A percentile compares a stretch with the other conserved stretches of the same genome.
phyloP scores from a whole-genome alignment of 305 asterid species.

The Fraxinus platypoda region DNA sequence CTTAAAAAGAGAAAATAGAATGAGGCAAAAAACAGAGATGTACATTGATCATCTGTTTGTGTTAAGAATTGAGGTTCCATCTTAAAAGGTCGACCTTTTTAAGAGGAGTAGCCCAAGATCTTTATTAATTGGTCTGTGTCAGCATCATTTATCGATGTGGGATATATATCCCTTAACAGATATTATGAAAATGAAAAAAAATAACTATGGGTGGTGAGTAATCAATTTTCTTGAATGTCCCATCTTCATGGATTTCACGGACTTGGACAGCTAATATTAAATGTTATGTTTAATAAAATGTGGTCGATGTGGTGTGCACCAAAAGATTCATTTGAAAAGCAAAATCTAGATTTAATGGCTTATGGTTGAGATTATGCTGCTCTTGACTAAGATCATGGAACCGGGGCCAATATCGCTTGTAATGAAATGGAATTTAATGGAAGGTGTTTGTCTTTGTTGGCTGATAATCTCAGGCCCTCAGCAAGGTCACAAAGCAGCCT shows the following conservation, averaged over 20 bases:
- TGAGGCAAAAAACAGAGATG: too few species aligned
- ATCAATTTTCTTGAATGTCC: too few species aligned
- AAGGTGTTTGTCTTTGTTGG: background rate
- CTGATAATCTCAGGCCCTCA: background rate
- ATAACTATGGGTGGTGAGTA: too few species aligned
- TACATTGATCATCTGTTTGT: too few species aligned
- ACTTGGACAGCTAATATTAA: background rate
- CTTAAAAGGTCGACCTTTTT: too few species aligned
- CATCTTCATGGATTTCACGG: background rate
- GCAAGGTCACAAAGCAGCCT: background rate
- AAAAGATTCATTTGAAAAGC: background rate
- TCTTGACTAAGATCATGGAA: background rate
- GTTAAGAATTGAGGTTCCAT: too few species aligned
- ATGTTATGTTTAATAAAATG: background rate
- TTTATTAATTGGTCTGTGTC: too few species aligned
- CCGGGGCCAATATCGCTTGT: background rate
- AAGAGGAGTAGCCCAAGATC: too few species aligned
- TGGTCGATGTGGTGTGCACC: background rate
- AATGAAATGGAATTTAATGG: background rate
- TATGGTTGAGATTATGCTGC: background rate
- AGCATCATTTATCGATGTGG: too few species aligned
- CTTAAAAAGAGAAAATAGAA: too few species aligned
- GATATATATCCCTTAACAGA: too few species aligned
- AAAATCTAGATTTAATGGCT: background rate
- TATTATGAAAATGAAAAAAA: background rate